These are phyloP conservation scores for Talaromyces sp. DNA, from an alignment of 2,329 filamentous ascomycete genomes.

Conservation along the genomic window DNA sequence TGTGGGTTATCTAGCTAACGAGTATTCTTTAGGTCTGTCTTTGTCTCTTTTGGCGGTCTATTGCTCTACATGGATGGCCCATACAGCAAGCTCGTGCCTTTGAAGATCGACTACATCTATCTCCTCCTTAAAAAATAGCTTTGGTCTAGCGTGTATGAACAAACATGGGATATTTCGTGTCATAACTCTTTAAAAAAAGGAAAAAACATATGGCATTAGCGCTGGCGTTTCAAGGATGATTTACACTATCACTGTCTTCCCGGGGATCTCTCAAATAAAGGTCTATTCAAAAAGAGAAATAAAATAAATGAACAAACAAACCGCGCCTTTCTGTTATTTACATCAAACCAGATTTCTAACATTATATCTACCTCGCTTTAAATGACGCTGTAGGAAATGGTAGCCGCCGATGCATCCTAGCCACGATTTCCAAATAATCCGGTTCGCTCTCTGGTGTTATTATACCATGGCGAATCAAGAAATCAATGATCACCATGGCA, in stretches of 20 bases:
- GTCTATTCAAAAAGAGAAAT: not conserved
- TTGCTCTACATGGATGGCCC: constrained; percentile 88
- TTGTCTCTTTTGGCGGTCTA: constrained; percentile 87
- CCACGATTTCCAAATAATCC: constrained; percentile 69
- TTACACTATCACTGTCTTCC: not conserved
- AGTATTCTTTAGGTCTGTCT: constrained; percentile 65
- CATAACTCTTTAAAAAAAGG: not conserved
- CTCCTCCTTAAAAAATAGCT: constrained; percentile 81
- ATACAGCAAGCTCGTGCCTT: constrained; percentile 87
- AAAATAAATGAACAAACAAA: not conserved
- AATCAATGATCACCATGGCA: constrained; percentile 76
- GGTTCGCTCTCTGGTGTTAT: constrained; percentile 73
- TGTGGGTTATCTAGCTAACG: constrained; percentile 19
- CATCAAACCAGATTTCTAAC: not conserved
- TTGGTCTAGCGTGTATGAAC: not conserved
- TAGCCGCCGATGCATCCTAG: constrained; percentile 69
- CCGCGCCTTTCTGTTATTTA: not conserved
- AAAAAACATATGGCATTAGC: constrained; percentile 27
- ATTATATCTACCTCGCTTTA: not conserved
- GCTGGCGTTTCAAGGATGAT: constrained; percentile 31
- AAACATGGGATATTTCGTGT: constrained; percentile 2
- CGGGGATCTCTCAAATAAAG: not conserved
- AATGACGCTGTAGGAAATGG: constrained; percentile 65
- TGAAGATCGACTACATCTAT: constrained; percentile 92
- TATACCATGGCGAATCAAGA: constrained; percentile 80